phyloP scores from a whole-genome alignment of 202 grass and related monocot species.

The Sporobolus alterniflorus region DNA sequence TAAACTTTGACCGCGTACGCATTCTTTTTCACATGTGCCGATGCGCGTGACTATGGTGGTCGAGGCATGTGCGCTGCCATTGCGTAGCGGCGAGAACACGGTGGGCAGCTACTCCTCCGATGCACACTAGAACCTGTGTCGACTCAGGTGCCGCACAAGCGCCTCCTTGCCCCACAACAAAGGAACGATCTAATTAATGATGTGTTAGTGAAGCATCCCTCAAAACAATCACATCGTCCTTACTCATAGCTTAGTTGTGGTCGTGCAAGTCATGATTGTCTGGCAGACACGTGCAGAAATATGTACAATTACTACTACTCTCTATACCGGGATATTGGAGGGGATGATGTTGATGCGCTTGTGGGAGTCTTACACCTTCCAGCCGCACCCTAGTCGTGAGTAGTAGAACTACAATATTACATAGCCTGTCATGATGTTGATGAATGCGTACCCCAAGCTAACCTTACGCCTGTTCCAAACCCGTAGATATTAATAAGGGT shows the following conservation, averaged over 20 bases:
- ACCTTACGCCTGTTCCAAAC: not conserved
- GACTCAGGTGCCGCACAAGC: slow-evolving; percentile 42
- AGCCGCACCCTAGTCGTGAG: slow-evolving; percentile 29
- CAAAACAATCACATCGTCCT: not conserved
- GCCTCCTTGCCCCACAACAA: slow-evolving; percentile 42
- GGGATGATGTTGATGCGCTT: slow-evolving; percentile 48
- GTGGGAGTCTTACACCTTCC: slow-evolving; percentile 43
- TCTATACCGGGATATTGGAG: slow-evolving; percentile 68
- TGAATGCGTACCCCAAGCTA: slow-evolving; percentile 75
- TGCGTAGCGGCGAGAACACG: slow-evolving; percentile 51
- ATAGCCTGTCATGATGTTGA: slow-evolving; percentile 63
- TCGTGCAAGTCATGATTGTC: not conserved
- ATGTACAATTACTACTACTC: too few relatives aligned
- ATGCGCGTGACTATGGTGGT: not conserved
- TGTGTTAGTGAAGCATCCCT: not conserved
- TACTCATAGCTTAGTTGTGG: too few relatives aligned
- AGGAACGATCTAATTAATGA: too few relatives aligned
- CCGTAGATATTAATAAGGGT: too few relatives aligned
- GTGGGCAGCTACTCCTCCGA: slow-evolving; percentile 60
- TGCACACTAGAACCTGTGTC: slow-evolving; percentile 43
- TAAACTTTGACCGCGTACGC: not conserved
- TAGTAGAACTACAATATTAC: slow-evolving; percentile 30
- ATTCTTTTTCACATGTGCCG: not conserved
- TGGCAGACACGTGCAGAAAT: not conserved
- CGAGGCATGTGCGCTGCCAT: slow-evolving; percentile 31